Percentiles rank a stretch among this genome's conserved stretches.
Evolutionary conservation across 2,329 filamentous ascomycete genomes (phyloP).

Genomic region (Penicillium sp.): DNA sequence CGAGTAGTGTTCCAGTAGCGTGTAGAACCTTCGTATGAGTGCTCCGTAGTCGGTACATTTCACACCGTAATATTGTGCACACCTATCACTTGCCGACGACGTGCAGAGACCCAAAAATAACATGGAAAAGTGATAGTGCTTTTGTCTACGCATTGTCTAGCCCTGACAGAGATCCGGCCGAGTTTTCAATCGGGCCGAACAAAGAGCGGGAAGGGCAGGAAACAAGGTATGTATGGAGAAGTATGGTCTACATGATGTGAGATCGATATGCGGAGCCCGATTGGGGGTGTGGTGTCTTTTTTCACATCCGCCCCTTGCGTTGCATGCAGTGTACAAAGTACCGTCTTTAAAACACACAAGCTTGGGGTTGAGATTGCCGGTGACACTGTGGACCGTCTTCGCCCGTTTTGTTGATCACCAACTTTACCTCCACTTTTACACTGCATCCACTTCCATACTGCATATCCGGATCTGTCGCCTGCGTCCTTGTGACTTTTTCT

Average conservation of each 20-base stretch:
- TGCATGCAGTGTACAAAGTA: conserved; percentile 8
- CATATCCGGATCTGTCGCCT: conserved; percentile 4
- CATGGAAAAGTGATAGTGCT: conserved; percentile 7
- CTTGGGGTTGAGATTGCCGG: background rate
- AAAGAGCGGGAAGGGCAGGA: background rate
- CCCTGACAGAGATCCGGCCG: conserved; percentile 3
- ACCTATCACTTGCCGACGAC: conserved; percentile 16
- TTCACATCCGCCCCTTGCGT: conserved; percentile 16
- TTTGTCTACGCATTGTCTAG: conserved; percentile 6
- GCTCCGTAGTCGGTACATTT: background rate
- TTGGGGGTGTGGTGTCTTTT: conserved; percentile 12
- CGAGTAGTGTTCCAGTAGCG: background rate
- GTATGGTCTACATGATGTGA: conserved; percentile 14
- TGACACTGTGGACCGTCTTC: conserved; percentile 22
- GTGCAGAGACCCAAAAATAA: conserved; percentile 11
- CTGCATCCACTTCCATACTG: background rate
- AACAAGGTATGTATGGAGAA: background rate
- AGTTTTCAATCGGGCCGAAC: conserved; percentile 6
- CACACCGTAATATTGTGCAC: background rate
- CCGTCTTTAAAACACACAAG: background rate
- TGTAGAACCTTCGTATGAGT: background rate
- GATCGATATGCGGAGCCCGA: conserved; percentile 11
- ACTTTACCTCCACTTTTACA: conserved; percentile 8
- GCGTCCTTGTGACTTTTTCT: background rate
- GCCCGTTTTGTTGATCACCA: conserved; percentile 23